Percentiles rank a stretch among this genome's conserved stretches.
Conservation (phyloP, 371 early-diverging fungal species). For the Haplosporangium sp. region DNA sequence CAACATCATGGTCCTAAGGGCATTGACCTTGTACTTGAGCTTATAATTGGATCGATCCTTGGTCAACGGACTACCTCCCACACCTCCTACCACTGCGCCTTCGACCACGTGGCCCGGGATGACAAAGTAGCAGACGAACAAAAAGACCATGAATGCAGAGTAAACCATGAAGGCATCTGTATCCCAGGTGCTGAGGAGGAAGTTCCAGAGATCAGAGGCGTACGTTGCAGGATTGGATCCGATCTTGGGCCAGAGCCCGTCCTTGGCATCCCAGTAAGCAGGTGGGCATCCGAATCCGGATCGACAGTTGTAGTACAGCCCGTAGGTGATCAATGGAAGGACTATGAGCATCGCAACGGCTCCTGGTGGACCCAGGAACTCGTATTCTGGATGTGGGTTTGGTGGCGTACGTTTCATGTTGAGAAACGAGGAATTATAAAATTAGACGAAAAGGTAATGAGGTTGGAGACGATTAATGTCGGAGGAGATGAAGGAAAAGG, state of each 20-base stretch:
- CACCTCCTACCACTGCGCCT: constrained; percentile 79
- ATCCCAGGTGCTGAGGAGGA: constrained; percentile 45
- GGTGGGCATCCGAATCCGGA: constrained; percentile 64
- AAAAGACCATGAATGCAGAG: constrained; percentile 74
- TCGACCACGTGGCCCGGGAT: constrained; percentile 78
- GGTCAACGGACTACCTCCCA: constrained; percentile 29
- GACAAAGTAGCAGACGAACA: constrained; percentile 68
- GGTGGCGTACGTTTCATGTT: constrained; percentile 33
- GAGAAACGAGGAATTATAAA: constrained; percentile 9
- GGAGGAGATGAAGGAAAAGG: background rate
- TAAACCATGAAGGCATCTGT: constrained; percentile 67
- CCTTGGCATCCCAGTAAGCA: constrained; percentile 42
- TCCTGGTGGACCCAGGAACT: constrained; percentile 87
- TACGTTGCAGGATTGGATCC: constrained; percentile 30
- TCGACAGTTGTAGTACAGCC: constrained; percentile 78
- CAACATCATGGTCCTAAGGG: constrained; percentile 69
- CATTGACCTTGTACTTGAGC: constrained; percentile 54
- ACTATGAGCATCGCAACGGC: constrained; percentile 68
- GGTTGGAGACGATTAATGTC: background rate
- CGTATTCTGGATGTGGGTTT: constrained; percentile 60
- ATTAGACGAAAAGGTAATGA: no score
- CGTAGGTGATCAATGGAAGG: constrained; percentile 69
- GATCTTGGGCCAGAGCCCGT: constrained; percentile 50
- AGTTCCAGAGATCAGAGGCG: constrained; percentile 43
- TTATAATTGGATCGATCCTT: constrained; percentile 50